Evolutionary conservation across 768 basidiomycete species (phyloP).

Genomic region (Infundibulicybe gibba): DNA sequence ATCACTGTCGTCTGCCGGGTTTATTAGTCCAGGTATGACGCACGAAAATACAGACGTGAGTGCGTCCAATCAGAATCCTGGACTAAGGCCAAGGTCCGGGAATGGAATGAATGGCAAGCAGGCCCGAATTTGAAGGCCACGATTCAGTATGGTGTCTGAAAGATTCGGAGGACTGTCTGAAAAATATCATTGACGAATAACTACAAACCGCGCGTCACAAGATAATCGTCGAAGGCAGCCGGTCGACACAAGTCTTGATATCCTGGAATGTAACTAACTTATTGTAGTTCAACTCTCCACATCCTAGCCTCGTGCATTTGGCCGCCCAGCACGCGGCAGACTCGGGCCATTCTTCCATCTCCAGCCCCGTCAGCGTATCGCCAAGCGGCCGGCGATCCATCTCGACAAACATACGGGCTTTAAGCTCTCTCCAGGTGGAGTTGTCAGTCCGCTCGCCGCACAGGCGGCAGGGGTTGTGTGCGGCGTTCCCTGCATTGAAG

Average conservation of each 20-base stretch:
- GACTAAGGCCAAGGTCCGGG: too few relatives aligned
- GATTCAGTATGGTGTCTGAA: too few relatives aligned
- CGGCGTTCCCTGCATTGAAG: constrained; percentile 36
- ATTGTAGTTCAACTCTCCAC: constrained; percentile 30
- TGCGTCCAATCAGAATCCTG: too few relatives aligned
- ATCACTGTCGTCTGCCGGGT: too few relatives aligned
- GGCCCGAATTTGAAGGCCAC: too few relatives aligned
- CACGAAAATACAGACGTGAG: too few relatives aligned
- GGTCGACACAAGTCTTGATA: constrained; percentile 25
- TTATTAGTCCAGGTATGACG: too few relatives aligned
- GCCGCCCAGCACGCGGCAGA: constrained; percentile 35
- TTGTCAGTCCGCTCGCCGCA: constrained; percentile 32
- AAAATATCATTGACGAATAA: too few relatives aligned
- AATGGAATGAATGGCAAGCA: too few relatives aligned
- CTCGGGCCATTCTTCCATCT: constrained; percentile 43
- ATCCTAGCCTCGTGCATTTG: constrained; percentile 24
- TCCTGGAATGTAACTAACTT: constrained; percentile 28
- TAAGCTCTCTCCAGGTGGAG: constrained; percentile 35
- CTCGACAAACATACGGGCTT: constrained; percentile 33
- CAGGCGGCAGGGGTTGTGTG: constrained; percentile 20
- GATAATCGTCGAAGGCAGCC: constrained; percentile 15
- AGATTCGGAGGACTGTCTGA: too few relatives aligned
- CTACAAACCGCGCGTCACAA: too few relatives aligned
- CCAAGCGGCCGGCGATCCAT: constrained; percentile 36
- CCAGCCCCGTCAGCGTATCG: constrained; percentile 29